phyloP scores from a whole-genome alignment of 306 rosid species.

The Malus sylvestris region DNA sequence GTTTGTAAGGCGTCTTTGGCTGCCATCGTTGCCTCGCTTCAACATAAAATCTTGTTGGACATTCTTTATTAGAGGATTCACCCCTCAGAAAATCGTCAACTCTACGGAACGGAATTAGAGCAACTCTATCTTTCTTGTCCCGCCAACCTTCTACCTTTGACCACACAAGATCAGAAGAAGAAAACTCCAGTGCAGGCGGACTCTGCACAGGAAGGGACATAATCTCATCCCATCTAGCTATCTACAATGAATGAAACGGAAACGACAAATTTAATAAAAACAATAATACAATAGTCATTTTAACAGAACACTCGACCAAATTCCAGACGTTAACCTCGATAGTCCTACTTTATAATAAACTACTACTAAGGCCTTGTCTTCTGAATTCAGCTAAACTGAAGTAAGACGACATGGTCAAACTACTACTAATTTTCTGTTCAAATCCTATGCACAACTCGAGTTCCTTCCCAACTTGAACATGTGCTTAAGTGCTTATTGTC shows the following conservation, averaged over 20 bases:
- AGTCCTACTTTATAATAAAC: no score
- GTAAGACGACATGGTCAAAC: not conserved
- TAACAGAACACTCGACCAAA: not conserved
- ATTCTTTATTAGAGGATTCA: constrained; percentile 65
- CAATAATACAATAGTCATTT: not conserved
- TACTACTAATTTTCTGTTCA: no score
- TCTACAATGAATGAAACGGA: constrained; percentile 14
- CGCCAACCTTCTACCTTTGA: constrained; percentile 93
- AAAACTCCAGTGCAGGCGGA: constrained; percentile 74
- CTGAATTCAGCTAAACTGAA: not conserved
- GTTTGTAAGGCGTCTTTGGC: constrained; percentile 51
- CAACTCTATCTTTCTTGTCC: constrained; percentile 74
- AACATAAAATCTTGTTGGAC: constrained; percentile 86
- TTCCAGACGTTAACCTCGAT: not conserved
- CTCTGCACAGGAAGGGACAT: constrained; percentile 89
- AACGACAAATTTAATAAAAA: not conserved
- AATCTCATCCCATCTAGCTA: constrained; percentile 97
- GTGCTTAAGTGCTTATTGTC: no score
- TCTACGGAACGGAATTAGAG: constrained; percentile 78
- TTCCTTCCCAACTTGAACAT: no score
- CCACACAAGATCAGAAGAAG: constrained; percentile 67
- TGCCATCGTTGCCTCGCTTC: constrained; percentile 71
- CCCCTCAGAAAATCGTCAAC: constrained; percentile 88
- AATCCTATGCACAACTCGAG: no score
- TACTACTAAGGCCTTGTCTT: not conserved